phyloP scores from a whole-genome alignment of 169 alveolate genomes.

The Hepatocystis sp. region DNA sequence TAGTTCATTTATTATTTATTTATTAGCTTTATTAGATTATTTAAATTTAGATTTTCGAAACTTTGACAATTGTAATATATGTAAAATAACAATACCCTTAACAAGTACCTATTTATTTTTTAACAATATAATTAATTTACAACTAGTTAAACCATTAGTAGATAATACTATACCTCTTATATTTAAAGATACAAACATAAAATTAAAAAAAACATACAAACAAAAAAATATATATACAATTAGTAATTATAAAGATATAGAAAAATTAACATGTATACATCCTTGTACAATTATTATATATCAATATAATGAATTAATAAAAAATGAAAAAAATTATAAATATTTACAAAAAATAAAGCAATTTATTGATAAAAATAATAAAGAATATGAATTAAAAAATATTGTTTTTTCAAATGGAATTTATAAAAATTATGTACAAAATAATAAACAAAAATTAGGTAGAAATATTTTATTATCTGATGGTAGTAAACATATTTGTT shows the following conservation, averaged over 20 bases:
- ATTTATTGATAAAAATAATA: conserved; percentile 37
- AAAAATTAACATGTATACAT: conserved; percentile 29
- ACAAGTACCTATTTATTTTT: conserved; percentile 40
- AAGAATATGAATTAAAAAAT: neutral
- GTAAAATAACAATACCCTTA: conserved; percentile 38
- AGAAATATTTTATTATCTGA: conserved; percentile 25
- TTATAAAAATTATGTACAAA: conserved; percentile 38
- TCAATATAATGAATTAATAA: conserved; percentile 25
- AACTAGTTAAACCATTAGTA: conserved; percentile 20
- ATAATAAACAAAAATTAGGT: conserved; percentile 11
- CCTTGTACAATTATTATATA: conserved; percentile 47
- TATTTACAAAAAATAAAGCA: conserved; percentile 20
- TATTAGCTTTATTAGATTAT: conserved; percentile 57
- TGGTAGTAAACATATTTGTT: conserved; percentile 32
- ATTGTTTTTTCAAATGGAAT: conserved; percentile 35
- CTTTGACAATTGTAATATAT: conserved; percentile 44
- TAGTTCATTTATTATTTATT: conserved; percentile 46
- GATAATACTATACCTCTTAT: conserved; percentile 23
- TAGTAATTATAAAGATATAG: conserved; percentile 15
- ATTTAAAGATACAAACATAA: conserved; percentile 17
- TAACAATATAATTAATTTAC: conserved; percentile 55
- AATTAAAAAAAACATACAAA: conserved; percentile 39
- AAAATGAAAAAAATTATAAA: conserved; percentile 26
- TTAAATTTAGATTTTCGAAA: conserved; percentile 30
- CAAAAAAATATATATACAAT: conserved; percentile 46